These are phyloP conservation scores for Russula sp. DNA, from an alignment of 768 basidiomycete species.

Conservation along the genomic window DNA sequence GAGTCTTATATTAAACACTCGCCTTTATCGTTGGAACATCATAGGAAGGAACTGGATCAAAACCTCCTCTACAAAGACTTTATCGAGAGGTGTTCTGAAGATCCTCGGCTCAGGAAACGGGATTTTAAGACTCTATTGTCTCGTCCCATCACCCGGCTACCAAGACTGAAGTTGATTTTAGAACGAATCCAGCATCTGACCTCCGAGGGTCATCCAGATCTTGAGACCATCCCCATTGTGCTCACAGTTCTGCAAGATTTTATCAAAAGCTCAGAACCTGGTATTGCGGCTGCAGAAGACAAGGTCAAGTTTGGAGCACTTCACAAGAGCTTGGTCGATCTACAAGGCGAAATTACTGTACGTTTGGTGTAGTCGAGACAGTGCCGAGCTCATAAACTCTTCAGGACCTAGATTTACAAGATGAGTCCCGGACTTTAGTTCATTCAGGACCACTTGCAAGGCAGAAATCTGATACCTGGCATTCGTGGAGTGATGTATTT, in stretches of 20 bases:
- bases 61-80: conserved; percentile 69
- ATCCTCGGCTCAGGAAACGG: conserved; percentile 67
- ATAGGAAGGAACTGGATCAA: conserved; percentile 68
- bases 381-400: conserved; percentile 17
- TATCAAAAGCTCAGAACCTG: conserved; percentile 84
- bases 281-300: conserved; percentile 85
- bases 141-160: conserved; percentile 85
- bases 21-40: conserved; percentile 77
- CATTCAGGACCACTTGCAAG: conserved; percentile 62
- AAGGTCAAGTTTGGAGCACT: conserved; percentile 87
- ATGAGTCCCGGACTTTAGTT: conserved; percentile 69
- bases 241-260: conserved; percentile 64
- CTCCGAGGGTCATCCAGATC: conserved; percentile 70
- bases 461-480: conserved; percentile 61
- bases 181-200: conserved; percentile 68
- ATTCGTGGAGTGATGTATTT: conserved; percentile 67
- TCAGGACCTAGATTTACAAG: conserved; percentile 81
- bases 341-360: conserved; percentile 80
- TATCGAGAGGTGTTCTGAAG: conserved; percentile 56
- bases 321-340: conserved; percentile 69
- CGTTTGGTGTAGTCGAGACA: conserved; percentile 31
- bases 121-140: conserved; percentile 81
- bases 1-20: conserved; percentile 87
- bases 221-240: conserved; percentile 71
- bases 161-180: conserved; percentile 70